Evolutionary conservation across 345 rosid genomes (phyloP).

Genomic region (Mangifera indica): DNA sequence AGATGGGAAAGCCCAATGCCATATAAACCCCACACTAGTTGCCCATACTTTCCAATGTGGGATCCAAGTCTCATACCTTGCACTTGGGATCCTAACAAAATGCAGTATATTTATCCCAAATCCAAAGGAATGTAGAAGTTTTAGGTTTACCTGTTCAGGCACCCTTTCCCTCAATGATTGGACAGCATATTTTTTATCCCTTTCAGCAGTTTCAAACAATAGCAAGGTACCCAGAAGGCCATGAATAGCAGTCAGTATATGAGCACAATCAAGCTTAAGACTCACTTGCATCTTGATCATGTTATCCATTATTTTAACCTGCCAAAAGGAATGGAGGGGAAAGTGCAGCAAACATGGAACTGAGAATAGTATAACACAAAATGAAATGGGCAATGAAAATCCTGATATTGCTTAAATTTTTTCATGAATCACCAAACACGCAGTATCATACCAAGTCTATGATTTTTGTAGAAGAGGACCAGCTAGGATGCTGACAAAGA

Average conservation of each 20-base stretch:
- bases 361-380: conserved; percentile 3
- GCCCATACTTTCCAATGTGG: no score
- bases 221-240: conserved; percentile 47
- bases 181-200: conserved; percentile 24
- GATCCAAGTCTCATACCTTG: no score
- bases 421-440: conserved; percentile 15
- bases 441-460: conserved; percentile 55
- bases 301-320: conserved; percentile 59
- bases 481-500: conserved; percentile 56
- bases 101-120: conserved; percentile 3
- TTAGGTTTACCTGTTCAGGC: conserved; percentile 53
- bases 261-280: conserved; percentile 65
- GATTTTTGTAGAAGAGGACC: conserved; percentile 53
- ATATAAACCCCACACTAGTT: no score
- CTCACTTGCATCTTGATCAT: conserved; percentile 48
- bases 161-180: conserved; percentile 37
- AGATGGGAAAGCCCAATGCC: no score
- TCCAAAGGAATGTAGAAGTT: neutral
- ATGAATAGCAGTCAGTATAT: conserved; percentile 52
- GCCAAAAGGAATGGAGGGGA: conserved; percentile 14
- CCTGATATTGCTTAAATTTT: conserved; percentile 7
- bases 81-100: no score
- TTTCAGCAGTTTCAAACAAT: conserved; percentile 29
- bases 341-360: conserved; percentile 10
- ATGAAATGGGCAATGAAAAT: conserved; percentile 14